Base-by-base conservation (phyloP, 257 asterid species). In the Perilla frutescens region DNA sequence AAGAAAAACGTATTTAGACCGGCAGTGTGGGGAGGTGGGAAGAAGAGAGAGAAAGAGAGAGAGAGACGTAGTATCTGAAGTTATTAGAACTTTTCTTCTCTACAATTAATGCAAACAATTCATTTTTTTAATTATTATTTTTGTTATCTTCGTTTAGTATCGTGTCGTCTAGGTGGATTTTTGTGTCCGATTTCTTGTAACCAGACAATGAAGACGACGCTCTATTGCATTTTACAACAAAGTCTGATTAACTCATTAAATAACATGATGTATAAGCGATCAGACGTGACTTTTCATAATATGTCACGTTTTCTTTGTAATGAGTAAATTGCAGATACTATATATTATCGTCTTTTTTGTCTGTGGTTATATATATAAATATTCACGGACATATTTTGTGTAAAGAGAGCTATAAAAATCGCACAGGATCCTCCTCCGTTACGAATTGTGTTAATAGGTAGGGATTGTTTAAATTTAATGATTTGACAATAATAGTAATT, bases 31-130 rank as follows among this genome's bases (percentile, higher is more conserved):
- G 48, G 12, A 56, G 59, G 29, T 9, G 57, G 58, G 57, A 37
- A 26, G 26, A 54, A 6, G 55, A 32, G 59, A 34, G 50, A 14
- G 55, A 39, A 44, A 49, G 43, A 49, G 75, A 70, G 43, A 20
- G 67, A 1, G 13, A 4, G 9, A 6, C 8, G 10, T 1, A 8
- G 4, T 20, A 20, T 20, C 26, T 0, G 26, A 20, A 20, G 26
- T 0, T n/a, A 7, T 9, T 37, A 40, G 53, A 26, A 48, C 31
- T 15, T 70, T 71, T 58, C 34, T 29, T 58, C 36, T 13, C 41
- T 45, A 9, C 59, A 71, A 58, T 58, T 29, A 71, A 70, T 70
- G 75, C 57, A 54, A 4, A 7, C 5, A 7, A 15, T 36, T 20
- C 1, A 1, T 74, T n/a, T 32, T 54, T 44, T 15, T 31, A 4